phyloP scores from a whole-genome alignment of 2,329 filamentous ascomycete species.

The Aspergillus sp. region DNA sequence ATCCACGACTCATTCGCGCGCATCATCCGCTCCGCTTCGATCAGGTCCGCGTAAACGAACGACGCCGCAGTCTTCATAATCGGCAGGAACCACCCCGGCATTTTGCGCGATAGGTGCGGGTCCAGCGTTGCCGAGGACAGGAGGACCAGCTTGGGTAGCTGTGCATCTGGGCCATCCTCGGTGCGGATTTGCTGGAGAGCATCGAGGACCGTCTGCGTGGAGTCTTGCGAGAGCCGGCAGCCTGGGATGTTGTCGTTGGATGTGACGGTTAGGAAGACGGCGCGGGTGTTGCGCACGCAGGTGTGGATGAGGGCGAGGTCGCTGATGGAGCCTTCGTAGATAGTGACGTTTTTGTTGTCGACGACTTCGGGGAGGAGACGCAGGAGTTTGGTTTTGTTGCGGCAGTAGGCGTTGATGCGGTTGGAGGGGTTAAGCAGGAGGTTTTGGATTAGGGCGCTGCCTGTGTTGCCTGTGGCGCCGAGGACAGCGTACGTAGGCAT shows the following conservation, averaged over 20 bases:
- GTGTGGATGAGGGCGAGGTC: constrained; percentile 39
- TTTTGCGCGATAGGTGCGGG: constrained; percentile 27
- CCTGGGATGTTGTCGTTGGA: constrained; percentile 49
- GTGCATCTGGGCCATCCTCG: background rate
- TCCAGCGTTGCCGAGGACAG: constrained; percentile 48
- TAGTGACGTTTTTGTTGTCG: constrained; percentile 32
- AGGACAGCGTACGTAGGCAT: constrained; percentile 41
- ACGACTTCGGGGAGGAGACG: constrained; percentile 32
- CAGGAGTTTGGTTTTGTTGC: constrained; percentile 42
- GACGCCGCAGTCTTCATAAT: constrained; percentile 7
- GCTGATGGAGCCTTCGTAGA: constrained; percentile 46
- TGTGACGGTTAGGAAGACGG: constrained; percentile 43
- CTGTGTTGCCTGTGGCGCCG: constrained; percentile 47
- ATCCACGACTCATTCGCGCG: constrained; percentile 6
- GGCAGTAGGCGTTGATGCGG: constrained; percentile 47
- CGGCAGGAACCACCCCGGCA: constrained; percentile 2
- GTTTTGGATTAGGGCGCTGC: constrained; percentile 41
- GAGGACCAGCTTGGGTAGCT: constrained; percentile 43
- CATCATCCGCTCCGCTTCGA: background rate
- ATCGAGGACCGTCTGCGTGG: constrained; percentile 33
- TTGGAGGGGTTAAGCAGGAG: constrained; percentile 34
- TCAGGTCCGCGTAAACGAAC: constrained; percentile 10
- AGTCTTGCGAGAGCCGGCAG: constrained; percentile 39
- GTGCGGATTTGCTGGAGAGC: constrained; percentile 34
- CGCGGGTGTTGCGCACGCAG: constrained; percentile 37